These are phyloP conservation scores for Chalaropsis ovoidea DNA, from an alignment of 2,329 filamentous ascomycete species.

Conservation along the genomic window DNA sequence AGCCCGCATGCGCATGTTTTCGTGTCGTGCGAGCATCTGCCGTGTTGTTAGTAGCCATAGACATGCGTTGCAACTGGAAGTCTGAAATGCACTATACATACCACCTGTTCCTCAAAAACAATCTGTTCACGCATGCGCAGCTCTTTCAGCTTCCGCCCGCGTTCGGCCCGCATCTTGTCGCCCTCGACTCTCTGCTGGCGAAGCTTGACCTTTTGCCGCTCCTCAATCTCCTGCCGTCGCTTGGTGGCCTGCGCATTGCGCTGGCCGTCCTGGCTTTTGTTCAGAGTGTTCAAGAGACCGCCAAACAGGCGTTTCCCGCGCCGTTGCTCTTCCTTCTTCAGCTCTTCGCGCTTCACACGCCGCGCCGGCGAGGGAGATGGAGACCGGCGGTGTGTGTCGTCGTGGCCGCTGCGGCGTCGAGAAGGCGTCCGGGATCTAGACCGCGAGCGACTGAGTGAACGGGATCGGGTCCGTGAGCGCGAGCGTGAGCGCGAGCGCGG, in stretches of 20 bases:
- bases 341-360: slow-evolving; percentile 10
- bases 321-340: slow-evolving; percentile 61
- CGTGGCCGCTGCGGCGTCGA: not conserved
- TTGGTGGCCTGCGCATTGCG: slow-evolving; percentile 32
- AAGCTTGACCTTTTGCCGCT: slow-evolving; percentile 65
- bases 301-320: slow-evolving; percentile 80
- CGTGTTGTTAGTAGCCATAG: slow-evolving; percentile 28
- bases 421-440: slow-evolving; percentile 9
- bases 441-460: not conserved
- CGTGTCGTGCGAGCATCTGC: slow-evolving; percentile 66
- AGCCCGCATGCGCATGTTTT: slow-evolving; percentile 60
- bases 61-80: not conserved
- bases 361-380: slow-evolving; percentile 8
- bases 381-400: not conserved
- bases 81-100: slow-evolving; percentile 38
- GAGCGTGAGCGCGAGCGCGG: not conserved
- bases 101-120: slow-evolving; percentile 64
- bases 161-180: slow-evolving; percentile 55
- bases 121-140: slow-evolving; percentile 60
- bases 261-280: slow-evolving; percentile 39
- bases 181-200: slow-evolving; percentile 63
- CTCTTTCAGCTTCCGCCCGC: slow-evolving; percentile 50
- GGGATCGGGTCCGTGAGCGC: slow-evolving; percentile 4
- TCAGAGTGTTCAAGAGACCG: slow-evolving; percentile 65
- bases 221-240: slow-evolving; percentile 70